Evolutionary conservation across 2,329 filamentous ascomycete genomes (phyloP).

Genomic region (Calonectria fujianensis): DNA sequence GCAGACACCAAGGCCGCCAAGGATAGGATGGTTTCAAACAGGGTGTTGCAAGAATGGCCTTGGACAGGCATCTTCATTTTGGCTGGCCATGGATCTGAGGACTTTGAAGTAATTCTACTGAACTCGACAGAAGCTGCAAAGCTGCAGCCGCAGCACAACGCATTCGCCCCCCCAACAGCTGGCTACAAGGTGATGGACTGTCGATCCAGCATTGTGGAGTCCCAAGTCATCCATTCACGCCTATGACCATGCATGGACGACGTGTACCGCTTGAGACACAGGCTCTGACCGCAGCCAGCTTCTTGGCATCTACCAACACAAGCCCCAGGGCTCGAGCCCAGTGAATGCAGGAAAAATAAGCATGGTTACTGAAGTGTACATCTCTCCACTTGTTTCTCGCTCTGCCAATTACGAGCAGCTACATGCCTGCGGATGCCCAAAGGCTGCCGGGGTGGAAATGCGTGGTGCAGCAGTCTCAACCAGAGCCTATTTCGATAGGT

Average conservation of each 20-base stretch:
- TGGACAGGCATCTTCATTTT: neutral
- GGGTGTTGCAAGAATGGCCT: neutral
- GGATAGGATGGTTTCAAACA: neutral
- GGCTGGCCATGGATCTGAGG: neutral
- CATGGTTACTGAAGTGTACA: neutral
- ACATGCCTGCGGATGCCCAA: neutral
- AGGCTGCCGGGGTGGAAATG: neutral
- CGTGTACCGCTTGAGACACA: neutral
- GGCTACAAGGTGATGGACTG: neutral
- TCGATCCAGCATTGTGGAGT: neutral
- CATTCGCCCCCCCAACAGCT: neutral
- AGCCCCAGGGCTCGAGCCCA: neutral
- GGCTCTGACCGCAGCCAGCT: neutral
- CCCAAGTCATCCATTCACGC: neutral
- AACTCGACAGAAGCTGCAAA: neutral
- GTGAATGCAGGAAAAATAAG: neutral
- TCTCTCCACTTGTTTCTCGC: neutral
- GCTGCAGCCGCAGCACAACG: neutral
- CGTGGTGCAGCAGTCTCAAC: neutral
- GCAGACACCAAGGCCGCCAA: neutral
- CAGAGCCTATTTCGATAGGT: neutral
- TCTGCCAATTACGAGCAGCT: too few relatives aligned
- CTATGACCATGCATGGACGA: neutral
- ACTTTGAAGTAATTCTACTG: too few relatives aligned
- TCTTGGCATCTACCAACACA: neutral